Evolutionary conservation across 2,329 filamentous ascomycete genomes (phyloP), one percentile per base, ranked within the genome.

Genomic region (Botrytis aclada): DNA sequence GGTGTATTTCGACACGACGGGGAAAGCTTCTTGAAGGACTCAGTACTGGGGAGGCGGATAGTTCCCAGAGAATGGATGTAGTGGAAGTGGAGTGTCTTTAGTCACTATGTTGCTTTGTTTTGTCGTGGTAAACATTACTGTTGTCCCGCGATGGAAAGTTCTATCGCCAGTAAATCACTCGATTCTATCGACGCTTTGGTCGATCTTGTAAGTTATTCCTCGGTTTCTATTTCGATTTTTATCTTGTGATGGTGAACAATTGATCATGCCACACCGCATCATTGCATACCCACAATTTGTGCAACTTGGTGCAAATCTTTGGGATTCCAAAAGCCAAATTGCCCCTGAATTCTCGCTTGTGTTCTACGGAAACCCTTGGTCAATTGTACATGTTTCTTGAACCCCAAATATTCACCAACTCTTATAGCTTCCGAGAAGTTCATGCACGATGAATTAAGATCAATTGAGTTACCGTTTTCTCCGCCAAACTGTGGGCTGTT

Each of bases 101-200:
- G 47, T 54, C 25, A 29, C 51, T 56, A 56, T 29, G 0, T 29
- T 29, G 14, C 3, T 29, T 18, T 8, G 5, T 29, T 16, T 32
- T 56, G 14, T 32, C 5, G n/a, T 18, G 3, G 6, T 0, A 56
- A 29, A 9, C 8, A 0, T 8, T 3, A 1, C 0, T 0, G n/a
- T 18, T 56, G 51, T 18, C 18, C 7, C 3, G 51, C 14, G 0
- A 56, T 56, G 3, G 4, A 18, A 56, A 4, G 51, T 8, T 32
- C 3, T 18, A 9, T 6, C 9, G 6, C 51, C n/a, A 56, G 2
- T 4, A 0, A 56, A 56, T 18, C 3, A 29, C n/a, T 18, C 1
- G 7, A 56, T 32, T 6, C 8, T 12, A 1, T 39, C 12, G 6
- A 39, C 12, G 7, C 12, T 37, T 39, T n/a, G 12, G 5, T n/a